phyloP scores from a whole-genome alignment of 768 basidiomycete genomes.

The Pleurotus salmoneostramineus region DNA sequence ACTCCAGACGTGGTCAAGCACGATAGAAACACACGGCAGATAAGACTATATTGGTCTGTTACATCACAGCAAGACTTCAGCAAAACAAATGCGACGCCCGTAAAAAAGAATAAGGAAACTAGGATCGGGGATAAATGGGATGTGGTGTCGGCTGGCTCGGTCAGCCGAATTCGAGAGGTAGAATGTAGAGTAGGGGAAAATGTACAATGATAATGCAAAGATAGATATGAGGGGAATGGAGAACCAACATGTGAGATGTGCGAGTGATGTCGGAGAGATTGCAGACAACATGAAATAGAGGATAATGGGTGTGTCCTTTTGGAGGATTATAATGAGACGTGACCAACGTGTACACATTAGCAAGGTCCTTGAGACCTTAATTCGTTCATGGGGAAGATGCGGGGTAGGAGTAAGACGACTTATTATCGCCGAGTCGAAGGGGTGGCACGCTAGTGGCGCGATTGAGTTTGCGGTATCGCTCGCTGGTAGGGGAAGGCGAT shows the following conservation, averaged over 20 bases:
- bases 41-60: conserved; percentile 5
- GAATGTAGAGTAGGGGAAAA: neutral
- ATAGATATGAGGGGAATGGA: neutral
- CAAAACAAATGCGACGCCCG: neutral
- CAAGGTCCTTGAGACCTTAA: neutral
- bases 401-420: neutral
- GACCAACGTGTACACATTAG: neutral
- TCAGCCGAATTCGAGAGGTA: too few species aligned
- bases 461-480: conserved; percentile 45
- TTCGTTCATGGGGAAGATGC: conserved; percentile 1
- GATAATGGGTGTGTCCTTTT: neutral
- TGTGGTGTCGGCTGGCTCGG: neutral
- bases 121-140: neutral
- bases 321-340: neutral
- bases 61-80: conserved; percentile 2
- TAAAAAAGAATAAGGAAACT: neutral
- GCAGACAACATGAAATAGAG: neutral
- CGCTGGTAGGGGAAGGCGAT: conserved; percentile 61
- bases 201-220: neutral
- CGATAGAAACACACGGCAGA: neutral
- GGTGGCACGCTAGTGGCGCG: conserved; percentile 22
- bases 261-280: neutral
- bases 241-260: neutral
- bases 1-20: too few species aligned
- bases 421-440: conserved; percentile 4